Percentiles rank a stretch among this genome's conserved stretches.
phyloP scores from a whole-genome alignment of 352 stramenopile species.

The Thalassiosira mediterranea region DNA sequence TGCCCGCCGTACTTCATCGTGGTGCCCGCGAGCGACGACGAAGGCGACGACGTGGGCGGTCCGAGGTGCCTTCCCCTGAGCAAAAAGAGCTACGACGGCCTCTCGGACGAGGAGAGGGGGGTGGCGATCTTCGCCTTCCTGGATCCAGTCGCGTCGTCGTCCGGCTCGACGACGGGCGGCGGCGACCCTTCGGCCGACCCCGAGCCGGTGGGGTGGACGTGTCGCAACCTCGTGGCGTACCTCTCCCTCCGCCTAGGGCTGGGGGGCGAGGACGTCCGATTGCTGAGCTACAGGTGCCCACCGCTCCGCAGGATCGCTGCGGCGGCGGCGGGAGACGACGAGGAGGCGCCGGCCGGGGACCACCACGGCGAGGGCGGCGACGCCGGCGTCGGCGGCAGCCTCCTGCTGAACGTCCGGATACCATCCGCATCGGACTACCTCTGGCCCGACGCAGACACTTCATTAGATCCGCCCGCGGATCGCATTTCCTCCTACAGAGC shows the following conservation, averaged over 20 bases:
- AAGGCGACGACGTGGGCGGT: slow-evolving; percentile 10
- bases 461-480: not conserved
- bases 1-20: slow-evolving; percentile 54
- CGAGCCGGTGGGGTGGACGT: slow-evolving; percentile 68
- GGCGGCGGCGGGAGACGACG: slow-evolving; percentile 28
- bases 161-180: not conserved
- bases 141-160: slow-evolving; percentile 45
- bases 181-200: not conserved
- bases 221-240: slow-evolving; percentile 77
- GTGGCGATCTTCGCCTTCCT: slow-evolving; percentile 70
- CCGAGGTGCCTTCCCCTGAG: slow-evolving; percentile 47
- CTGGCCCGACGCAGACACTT: slow-evolving; percentile 14
- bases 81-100: slow-evolving; percentile 24
- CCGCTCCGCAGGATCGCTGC: slow-evolving; percentile 51
- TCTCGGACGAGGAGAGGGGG: slow-evolving; percentile 36
- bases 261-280: slow-evolving; percentile 49
- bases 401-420: slow-evolving; percentile 38
- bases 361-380: slow-evolving; percentile 12
- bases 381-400: slow-evolving; percentile 26
- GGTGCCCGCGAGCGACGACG: slow-evolving; percentile 3
- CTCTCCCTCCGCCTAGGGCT: slow-evolving; percentile 60
- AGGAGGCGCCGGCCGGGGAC: slow-evolving; percentile 7
- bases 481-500: slow-evolving; percentile 41
- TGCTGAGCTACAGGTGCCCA: slow-evolving; percentile 61
- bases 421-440: slow-evolving; percentile 41